Evolutionary conservation across 1,139 yeast species (phyloP).

Genomic region (Pichia sp.): DNA sequence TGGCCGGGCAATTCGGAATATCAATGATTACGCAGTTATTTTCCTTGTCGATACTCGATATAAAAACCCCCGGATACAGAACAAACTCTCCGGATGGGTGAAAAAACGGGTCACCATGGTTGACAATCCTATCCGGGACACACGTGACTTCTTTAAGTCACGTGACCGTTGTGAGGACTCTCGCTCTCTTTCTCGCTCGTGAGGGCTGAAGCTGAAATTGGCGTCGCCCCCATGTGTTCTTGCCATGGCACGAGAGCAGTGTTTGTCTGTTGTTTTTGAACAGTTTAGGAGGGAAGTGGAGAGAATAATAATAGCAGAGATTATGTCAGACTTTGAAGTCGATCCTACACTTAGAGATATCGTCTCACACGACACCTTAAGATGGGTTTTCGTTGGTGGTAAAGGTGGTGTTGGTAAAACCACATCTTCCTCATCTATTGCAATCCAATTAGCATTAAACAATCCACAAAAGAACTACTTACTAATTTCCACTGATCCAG

Average conservation of each 20-base stretch:
- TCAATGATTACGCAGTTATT: conserved; percentile 72
- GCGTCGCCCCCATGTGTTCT: too few relatives aligned
- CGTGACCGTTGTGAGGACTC: too few relatives aligned
- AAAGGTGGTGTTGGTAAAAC: conserved; percentile 99
- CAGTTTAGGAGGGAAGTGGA: too few relatives aligned
- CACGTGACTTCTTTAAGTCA: conserved; percentile 10
- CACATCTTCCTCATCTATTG: conserved; percentile 91
- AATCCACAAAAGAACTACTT: conserved; percentile 78
- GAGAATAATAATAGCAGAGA: background rate
- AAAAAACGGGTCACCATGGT: conserved; percentile 36
- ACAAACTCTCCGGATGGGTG: conserved; percentile 78
- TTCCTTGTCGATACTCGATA: conserved; percentile 68
- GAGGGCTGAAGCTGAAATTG: too few relatives aligned
- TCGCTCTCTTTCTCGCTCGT: too few relatives aligned
- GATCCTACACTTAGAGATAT: conserved; percentile 68
- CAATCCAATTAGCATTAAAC: conserved; percentile 80
- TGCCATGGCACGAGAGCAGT: too few relatives aligned
- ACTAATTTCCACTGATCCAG: conserved; percentile 95
- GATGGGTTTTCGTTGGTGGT: conserved; percentile 98
- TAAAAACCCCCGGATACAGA: conserved; percentile 38
- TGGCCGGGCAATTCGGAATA: conserved; percentile 87
- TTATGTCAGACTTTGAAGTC: conserved; percentile 36
- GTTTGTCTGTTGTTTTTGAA: background rate
- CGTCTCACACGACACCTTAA: conserved; percentile 61
- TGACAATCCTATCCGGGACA: too few relatives aligned